Conservation (phyloP, 805 yeast genomes). For the Starmerella sirachaensis region DNA sequence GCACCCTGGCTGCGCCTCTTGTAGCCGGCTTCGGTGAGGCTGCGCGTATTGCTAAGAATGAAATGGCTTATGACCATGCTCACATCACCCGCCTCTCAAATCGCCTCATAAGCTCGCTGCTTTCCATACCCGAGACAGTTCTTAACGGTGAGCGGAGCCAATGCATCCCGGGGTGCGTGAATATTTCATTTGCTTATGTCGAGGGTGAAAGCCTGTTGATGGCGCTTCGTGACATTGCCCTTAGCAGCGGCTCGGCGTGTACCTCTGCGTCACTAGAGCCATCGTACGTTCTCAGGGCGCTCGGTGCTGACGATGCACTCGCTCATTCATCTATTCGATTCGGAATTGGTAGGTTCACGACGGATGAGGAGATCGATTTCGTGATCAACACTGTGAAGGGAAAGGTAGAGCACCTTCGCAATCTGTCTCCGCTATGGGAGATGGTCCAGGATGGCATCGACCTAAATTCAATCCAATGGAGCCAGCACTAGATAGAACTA, state of each 20-base stretch:
- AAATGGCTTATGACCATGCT: slow-evolving; percentile 57
- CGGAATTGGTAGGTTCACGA: slow-evolving; percentile 94
- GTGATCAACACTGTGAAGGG: slow-evolving; percentile 79
- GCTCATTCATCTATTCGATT: slow-evolving; percentile 98
- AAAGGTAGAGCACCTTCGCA: slow-evolving; percentile 83
- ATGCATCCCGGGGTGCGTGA: slow-evolving; percentile 88
- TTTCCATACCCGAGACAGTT: slow-evolving; percentile 77
- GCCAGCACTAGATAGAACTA: slow-evolving; percentile 70
- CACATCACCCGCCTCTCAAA: slow-evolving; percentile 63
- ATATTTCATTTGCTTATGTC: slow-evolving; percentile 90
- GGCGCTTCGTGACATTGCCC: slow-evolving; percentile 95
- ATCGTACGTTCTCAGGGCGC: slow-evolving; percentile 87
- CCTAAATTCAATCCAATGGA: slow-evolving; percentile 88
- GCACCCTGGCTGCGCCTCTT: slow-evolving; percentile 93
- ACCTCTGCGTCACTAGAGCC: slow-evolving; percentile 98
- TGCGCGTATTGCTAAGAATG: slow-evolving; percentile 66
- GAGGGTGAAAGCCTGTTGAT: slow-evolving; percentile 95
- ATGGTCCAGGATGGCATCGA: slow-evolving; percentile 99
- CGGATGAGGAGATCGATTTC: slow-evolving; percentile 90
- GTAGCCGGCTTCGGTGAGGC: slow-evolving; percentile 97
- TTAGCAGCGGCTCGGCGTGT: slow-evolving; percentile 95
- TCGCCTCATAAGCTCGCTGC: slow-evolving; percentile 58
- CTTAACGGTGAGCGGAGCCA: slow-evolving; percentile 70
- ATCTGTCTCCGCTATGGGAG: slow-evolving; percentile 94
- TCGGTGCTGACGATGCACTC: slow-evolving; percentile 95